These are phyloP conservation scores for Annona cherimola DNA, from an alignment of 164 flowering plant genomes.

Conservation along the genomic window DNA sequence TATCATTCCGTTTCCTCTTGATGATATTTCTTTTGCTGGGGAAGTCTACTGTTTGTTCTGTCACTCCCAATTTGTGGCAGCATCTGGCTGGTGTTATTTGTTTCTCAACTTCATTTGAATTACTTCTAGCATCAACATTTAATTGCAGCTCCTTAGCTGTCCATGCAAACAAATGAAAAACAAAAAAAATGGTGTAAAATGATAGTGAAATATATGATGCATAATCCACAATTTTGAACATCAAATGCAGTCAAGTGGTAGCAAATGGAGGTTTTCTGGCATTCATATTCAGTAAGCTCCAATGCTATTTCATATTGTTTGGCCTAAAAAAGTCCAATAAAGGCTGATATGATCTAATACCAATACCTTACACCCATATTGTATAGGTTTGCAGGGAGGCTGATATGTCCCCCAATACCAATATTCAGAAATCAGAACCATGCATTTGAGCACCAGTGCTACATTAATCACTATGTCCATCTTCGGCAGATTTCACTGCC, in stretches of 20 bases:
- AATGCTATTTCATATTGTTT: too few relatives aligned
- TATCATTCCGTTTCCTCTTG: conserved; percentile 32
- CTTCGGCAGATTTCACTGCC: too few relatives aligned
- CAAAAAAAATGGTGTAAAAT: background rate
- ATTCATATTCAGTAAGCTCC: too few relatives aligned
- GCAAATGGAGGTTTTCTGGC: too few relatives aligned
- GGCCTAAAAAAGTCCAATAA: too few relatives aligned
- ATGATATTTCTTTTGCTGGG: conserved; percentile 68
- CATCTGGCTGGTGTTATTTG: conserved; percentile 19
- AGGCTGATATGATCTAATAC: too few relatives aligned
- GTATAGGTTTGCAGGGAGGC: too few relatives aligned
- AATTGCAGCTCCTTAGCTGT: conserved; percentile 26
- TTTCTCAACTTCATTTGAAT: conserved; percentile 42
- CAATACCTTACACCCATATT: too few relatives aligned
- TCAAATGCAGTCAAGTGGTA: background rate
- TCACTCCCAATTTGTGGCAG: background rate
- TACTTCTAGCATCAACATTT: conserved; percentile 14
- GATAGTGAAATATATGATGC: background rate
- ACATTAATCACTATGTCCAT: too few relatives aligned
- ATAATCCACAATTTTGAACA: background rate
- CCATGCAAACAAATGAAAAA: background rate
- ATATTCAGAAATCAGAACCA: too few relatives aligned
- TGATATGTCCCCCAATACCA: too few relatives aligned
- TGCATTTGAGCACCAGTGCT: too few relatives aligned
- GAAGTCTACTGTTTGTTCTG: conserved; percentile 9